Evolutionary conservation across 306 rosid species (phyloP).

Genomic region (Sphenostylis stenocarpa): DNA sequence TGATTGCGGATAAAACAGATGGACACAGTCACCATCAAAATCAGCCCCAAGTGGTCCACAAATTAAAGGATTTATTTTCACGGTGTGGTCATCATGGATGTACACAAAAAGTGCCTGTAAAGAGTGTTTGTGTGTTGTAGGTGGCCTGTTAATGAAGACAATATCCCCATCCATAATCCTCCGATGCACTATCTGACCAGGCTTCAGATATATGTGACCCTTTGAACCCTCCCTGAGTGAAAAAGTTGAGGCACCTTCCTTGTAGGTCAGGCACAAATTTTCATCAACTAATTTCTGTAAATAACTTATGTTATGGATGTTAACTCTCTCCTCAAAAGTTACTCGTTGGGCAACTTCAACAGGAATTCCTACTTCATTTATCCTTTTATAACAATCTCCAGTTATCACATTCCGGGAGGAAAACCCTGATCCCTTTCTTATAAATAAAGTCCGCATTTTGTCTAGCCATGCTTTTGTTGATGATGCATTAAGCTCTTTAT

Average conservation of each 20-base stretch:
- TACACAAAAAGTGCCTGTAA: conserved; percentile 86
- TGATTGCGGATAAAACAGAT: conserved; percentile 89
- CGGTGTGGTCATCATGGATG: conserved; percentile 84
- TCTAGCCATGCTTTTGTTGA: conserved; percentile 94
- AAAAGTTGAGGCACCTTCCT: conserved; percentile 74
- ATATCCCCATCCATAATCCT: conserved; percentile 95
- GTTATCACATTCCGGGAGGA: conserved; percentile 95
- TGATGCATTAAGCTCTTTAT: conserved; percentile 62
- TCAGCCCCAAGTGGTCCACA: conserved; percentile 96
- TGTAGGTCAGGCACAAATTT: conserved; percentile 69
- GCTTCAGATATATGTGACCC: conserved; percentile 72
- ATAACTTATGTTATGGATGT: conserved; percentile 56
- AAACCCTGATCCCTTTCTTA: conserved; percentile 96
- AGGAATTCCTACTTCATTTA: conserved; percentile 87
- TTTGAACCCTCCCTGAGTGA: conserved; percentile 92
- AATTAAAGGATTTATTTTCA: conserved; percentile 90
- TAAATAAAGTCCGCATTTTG: conserved; percentile 84
- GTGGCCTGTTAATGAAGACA: conserved; percentile 90
- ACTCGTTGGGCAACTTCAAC: conserved; percentile 79
- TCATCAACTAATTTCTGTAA: conserved; percentile 82
- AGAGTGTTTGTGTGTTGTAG: conserved; percentile 93
- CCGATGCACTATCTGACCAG: conserved; percentile 84
- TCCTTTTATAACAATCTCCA: conserved; percentile 81
- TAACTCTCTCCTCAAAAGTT: conserved; percentile 91
- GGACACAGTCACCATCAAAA: conserved; percentile 95